Base-by-base conservation (phyloP, 768 basidiomycete genomes). In the Termitomyces sp. region DNA sequence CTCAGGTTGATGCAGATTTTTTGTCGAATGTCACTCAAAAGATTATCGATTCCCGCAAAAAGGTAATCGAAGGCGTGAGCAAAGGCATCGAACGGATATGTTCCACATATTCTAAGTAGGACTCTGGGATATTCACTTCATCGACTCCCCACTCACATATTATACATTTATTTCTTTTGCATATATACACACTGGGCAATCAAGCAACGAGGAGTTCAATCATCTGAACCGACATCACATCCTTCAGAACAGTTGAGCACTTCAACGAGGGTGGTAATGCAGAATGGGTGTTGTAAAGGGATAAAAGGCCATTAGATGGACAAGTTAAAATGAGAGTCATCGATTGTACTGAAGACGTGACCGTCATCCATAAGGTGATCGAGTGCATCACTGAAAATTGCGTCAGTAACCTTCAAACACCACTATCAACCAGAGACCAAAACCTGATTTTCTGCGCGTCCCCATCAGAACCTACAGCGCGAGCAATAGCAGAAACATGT, bases 341-440 rank as follows among this genome's bases (percentile, higher is more conserved):
- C 88, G 41, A 86, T 81, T 0, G 91, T 92, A 54, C 83, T 87
- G 70, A 82, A 98, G 56, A 95, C 78, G 61, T 81, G 72, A 0
- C 94, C 94, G 0, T 90, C 86, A 53, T 88, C 85, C 79, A 92
- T 86, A 53, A 98, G 77, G 52, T 72, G 70, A 62, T 94, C 90
- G 62, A 95, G 73, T 6, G 89, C 89, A 45, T 81, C 75, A 66
- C 92, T 91, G 59, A 33, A 33, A 20, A 41, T 33, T 34, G 42
- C 20, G 28, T 63, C 47, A 60, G 57, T 36, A 20, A 50, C 36
- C 46, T 16, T 33, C 42, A 24, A 41, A 22, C 13, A 41, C 39
- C 18, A 41, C 18, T 36, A 34, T 29, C 2, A 9, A 34, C 4
- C 4, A 3, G 34, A 48, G n/a, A 54, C 66, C 71, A 45, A 39